Conservation (phyloP, 495 filamentous ascomycete species). For the Neurospora sp. region DNA sequence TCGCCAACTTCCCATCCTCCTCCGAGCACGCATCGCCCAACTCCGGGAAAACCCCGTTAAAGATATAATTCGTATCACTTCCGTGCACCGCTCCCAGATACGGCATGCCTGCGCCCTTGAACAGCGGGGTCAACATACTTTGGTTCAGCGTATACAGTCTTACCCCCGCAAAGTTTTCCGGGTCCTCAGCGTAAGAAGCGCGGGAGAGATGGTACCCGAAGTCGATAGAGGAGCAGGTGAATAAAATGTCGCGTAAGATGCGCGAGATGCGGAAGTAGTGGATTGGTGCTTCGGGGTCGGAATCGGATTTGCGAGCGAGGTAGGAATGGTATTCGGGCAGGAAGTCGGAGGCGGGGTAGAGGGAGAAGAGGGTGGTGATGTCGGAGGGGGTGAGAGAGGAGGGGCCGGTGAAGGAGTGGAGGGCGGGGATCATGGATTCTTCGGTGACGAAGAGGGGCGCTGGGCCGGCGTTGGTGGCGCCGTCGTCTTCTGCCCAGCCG, state of each 20-base stretch:
- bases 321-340: conserved; percentile 7
- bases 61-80: conserved; percentile 22
- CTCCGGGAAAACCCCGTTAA: conserved; percentile 18
- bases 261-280: conserved; percentile 22
- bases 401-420: conserved; percentile 1
- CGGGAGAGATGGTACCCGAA: conserved; percentile 15
- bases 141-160: conserved; percentile 20
- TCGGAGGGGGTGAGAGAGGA: conserved; percentile 8
- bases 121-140: conserved; percentile 17
- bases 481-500: conserved; percentile 24
- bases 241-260: conserved; percentile 22
- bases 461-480: conserved; percentile 14
- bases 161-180: conserved; percentile 5
- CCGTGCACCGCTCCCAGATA: conserved; percentile 19
- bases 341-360: conserved; percentile 17
- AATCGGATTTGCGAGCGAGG: no score
- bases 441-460: conserved; percentile 7
- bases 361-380: conserved; percentile 12
- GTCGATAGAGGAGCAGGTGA: conserved; percentile 23
- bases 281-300: conserved; percentile 12
- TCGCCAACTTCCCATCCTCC: conserved; percentile 12
- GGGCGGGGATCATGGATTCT: conserved; percentile 10
- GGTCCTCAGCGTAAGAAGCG: conserved; percentile 1
- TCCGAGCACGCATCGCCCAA: conserved; percentile 4
- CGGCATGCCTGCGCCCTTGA: conserved; percentile 17